These are phyloP conservation scores for Cytospora chrysosperma DNA, from an alignment of 2,329 filamentous ascomycete species.

Conservation along the genomic window DNA sequence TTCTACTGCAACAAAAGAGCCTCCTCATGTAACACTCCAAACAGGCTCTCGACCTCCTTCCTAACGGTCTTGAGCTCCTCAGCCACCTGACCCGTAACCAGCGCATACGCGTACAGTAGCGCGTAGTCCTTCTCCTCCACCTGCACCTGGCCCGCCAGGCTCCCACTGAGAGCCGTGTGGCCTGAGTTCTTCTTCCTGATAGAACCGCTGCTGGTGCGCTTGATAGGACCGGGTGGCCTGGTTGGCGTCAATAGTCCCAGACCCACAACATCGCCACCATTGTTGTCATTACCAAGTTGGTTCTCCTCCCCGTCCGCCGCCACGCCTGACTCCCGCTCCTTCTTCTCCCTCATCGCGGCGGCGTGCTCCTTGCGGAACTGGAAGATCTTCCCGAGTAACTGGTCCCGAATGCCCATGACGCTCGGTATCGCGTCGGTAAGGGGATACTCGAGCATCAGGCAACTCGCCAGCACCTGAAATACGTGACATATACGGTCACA, in stretches of 20 bases:
- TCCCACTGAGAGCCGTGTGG: conserved; percentile 27
- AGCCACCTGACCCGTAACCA: conserved; percentile 66
- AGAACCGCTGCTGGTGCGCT: conserved; percentile 15
- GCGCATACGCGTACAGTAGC: conserved; percentile 84
- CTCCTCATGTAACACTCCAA: conserved; percentile 62
- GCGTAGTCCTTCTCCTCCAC: conserved; percentile 82
- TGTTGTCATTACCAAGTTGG: conserved; percentile 5
- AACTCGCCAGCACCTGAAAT: conserved; percentile 80
- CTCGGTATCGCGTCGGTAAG: conserved; percentile 85
- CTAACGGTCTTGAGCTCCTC: conserved; percentile 62
- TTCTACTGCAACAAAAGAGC: conserved; percentile 53
- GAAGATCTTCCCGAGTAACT: conserved; percentile 83
- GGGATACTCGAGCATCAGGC: conserved; percentile 91
- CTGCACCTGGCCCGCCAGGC: conserved; percentile 35
- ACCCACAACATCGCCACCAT: background rate
- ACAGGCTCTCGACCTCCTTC: conserved; percentile 60
- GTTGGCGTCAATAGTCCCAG: background rate
- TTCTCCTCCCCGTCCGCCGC: background rate
- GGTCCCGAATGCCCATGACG: conserved; percentile 76
- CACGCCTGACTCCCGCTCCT: conserved; percentile 31
- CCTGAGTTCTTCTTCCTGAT: conserved; percentile 26
- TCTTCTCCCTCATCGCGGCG: conserved; percentile 42
- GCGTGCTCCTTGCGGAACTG: conserved; percentile 73
- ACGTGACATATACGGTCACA: conserved; percentile 91
- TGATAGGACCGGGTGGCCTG: background rate